Base-by-base conservation (phyloP, 306 rosid genomes). In the Phaseolus lunatus region DNA sequence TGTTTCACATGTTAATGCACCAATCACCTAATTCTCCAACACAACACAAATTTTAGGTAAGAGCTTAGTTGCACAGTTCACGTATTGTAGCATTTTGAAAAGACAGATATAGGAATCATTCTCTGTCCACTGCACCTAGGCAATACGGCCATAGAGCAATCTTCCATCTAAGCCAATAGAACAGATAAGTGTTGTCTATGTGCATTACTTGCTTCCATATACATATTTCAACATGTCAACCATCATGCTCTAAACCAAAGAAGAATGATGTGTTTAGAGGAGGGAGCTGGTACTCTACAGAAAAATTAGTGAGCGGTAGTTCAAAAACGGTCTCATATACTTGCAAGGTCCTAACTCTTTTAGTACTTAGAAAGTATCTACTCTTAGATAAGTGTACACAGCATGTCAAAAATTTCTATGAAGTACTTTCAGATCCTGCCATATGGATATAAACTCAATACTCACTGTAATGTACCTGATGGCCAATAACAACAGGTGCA, bases 401-500 rank as follows among this genome's bases (percentile, higher is more conserved):
- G 31, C 16, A 11, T 19, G 16, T 50, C 23, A 66, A 43, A 37
- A 67, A 2, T 59, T 57, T 58, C 22, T 67, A 9, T 10, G 66
- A 9, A 53, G n/a, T 43, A 59, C 37, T 39, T 44, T 62, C 24
- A 78, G 45, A 31, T 4, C 63, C 10, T 29, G 16, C 24, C n/a
- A 77, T 50, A 56, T 3, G 35, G 58, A 65, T 64, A 48, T 33
- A 61, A 82, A 71, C 76, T 27, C 63, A 65, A 41, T 22, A 85
- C 80, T 82, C 78, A 70, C 79, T 39, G 72, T 56, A 78, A 69
- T 70, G 57, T 87, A 95, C 98, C 97, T 96, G 99, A 86, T 96
- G 99, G 58, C 99, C 99, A 74, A 96, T 91, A 66, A 96, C 99
- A 54, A 92, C 93, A 5, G 99, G 99, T 75, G 99, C 99, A 87